Conservation (phyloP, 2,329 filamentous ascomycete genomes). For the Cladosporium velox region DNA sequence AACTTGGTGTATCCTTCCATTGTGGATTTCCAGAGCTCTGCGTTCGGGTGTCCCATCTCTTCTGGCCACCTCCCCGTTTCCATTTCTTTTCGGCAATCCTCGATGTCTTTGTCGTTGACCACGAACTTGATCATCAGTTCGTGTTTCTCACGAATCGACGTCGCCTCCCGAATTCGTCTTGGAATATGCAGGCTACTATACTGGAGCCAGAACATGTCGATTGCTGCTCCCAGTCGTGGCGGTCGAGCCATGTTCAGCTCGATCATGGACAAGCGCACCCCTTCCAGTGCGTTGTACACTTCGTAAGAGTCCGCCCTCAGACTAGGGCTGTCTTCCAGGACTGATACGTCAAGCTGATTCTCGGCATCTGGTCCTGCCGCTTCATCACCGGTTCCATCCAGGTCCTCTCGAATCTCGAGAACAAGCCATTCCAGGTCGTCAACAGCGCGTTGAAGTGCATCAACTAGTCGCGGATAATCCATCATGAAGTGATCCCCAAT, state of each 20-base stretch:
- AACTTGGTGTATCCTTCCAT: not conserved
- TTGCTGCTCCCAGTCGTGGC: not conserved
- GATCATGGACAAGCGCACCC: not conserved
- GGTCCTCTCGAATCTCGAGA: not conserved
- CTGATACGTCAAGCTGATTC: not conserved
- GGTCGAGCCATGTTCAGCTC: not conserved
- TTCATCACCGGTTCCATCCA: not conserved
- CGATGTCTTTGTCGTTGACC: not conserved
- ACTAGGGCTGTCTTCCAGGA: not conserved
- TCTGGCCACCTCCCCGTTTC: not conserved
- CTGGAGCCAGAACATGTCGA: slow-evolving; percentile 1
- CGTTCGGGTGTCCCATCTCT: too few relatives aligned
- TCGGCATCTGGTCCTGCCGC: not conserved
- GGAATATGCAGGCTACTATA: not conserved
- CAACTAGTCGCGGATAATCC: not conserved
- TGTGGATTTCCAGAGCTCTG: not conserved
- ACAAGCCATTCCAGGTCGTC: not conserved
- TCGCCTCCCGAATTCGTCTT: not conserved
- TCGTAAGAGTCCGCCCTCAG: not conserved
- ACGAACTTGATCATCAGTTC: not conserved
- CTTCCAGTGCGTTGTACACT: not conserved
- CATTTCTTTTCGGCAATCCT: not conserved
- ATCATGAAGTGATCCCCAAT: not conserved
- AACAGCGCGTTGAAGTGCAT: not conserved
- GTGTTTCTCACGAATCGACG: not conserved